Evolutionary conservation across 352 stramenopile species (phyloP).

Genomic region (Globisporangium solare): DNA sequence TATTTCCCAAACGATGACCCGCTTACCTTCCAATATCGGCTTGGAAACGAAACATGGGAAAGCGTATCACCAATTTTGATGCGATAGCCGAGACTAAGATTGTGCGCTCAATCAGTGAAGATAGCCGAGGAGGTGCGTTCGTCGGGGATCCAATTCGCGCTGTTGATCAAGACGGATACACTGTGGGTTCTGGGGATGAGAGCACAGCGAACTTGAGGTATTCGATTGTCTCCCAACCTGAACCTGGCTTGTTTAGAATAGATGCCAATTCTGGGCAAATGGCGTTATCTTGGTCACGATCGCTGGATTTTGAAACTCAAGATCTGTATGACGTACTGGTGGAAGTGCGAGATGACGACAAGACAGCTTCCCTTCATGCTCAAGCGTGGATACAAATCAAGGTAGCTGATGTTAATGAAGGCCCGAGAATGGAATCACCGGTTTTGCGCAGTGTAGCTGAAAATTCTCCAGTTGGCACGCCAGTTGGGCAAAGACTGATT

Average conservation of each 20-base stretch:
- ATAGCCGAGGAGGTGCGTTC: background rate
- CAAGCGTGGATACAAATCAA: conserved; percentile 7
- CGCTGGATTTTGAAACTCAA: conserved; percentile 8
- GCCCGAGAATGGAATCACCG: conserved; percentile 3
- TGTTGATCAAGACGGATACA: conserved; percentile 7
- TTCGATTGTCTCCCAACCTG: background rate
- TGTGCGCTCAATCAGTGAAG: conserved; percentile 2
- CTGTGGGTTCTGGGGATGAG: background rate
- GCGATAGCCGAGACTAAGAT: background rate
- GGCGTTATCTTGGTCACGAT: background rate
- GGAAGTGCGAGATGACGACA: conserved; percentile 5
- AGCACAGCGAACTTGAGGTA: background rate
- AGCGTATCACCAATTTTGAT: conserved; percentile 3
- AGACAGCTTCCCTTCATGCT: background rate
- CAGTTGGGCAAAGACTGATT: background rate
- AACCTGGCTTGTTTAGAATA: conserved; percentile 5
- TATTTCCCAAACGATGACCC: conserved; percentile 1
- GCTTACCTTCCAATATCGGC: conserved; percentile 7
- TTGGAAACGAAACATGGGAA: conserved; percentile 3
- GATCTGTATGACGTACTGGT: conserved; percentile 5
- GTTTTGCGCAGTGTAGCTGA: conserved; percentile 5
- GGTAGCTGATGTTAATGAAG: conserved; percentile 7
- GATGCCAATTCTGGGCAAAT: conserved; percentile 2
- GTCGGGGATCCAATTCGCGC: conserved; percentile 1
- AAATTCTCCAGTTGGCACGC: background rate